Conservation (phyloP, 148 eudicot species). For the Camellia sinensis region DNA sequence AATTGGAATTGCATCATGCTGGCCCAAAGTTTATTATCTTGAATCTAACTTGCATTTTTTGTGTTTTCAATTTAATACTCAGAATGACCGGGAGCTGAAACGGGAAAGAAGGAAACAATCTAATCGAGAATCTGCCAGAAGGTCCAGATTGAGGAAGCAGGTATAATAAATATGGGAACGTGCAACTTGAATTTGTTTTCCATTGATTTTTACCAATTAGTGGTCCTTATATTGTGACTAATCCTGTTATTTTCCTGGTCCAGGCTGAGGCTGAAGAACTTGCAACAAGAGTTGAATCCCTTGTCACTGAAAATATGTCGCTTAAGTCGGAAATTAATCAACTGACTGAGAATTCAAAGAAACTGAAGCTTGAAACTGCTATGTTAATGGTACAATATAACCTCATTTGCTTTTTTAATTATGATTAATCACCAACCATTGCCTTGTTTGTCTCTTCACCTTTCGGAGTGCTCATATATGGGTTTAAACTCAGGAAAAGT, state of each 20-base stretch:
- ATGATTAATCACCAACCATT: not conserved
- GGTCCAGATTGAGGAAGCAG: slow-evolving; percentile 92
- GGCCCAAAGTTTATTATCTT: not conserved
- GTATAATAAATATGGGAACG: not conserved
- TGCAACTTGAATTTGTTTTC: not conserved
- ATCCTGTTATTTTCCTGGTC: not conserved
- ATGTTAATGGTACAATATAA: slow-evolving; percentile 53
- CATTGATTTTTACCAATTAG: not conserved
- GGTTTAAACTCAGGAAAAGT: slow-evolving; percentile 47
- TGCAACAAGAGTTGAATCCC: slow-evolving; percentile 57
- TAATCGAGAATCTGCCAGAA: slow-evolving; percentile 92
- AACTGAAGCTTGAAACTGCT: slow-evolving; percentile 66
- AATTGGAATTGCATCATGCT: not conserved
- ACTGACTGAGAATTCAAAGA: slow-evolving; percentile 56
- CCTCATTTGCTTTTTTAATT: not conserved
- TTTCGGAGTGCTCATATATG: not conserved
- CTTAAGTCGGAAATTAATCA: slow-evolving; percentile 70
- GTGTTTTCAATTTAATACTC: slow-evolving; percentile 4
- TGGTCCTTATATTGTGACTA: not conserved
- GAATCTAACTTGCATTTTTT: not conserved
- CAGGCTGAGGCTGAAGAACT: slow-evolving; percentile 96
- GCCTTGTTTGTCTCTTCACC: not conserved
- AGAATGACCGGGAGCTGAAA: slow-evolving; percentile 88
- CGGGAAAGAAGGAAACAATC: slow-evolving; percentile 91
- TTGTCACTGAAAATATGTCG: slow-evolving; percentile 62